A percentile compares a stretch with the other conserved stretches of the same genome.
phyloP scores from a whole-genome alignment of 2,329 filamentous ascomycete genomes.

The Chrysoporthe austroafricana region DNA sequence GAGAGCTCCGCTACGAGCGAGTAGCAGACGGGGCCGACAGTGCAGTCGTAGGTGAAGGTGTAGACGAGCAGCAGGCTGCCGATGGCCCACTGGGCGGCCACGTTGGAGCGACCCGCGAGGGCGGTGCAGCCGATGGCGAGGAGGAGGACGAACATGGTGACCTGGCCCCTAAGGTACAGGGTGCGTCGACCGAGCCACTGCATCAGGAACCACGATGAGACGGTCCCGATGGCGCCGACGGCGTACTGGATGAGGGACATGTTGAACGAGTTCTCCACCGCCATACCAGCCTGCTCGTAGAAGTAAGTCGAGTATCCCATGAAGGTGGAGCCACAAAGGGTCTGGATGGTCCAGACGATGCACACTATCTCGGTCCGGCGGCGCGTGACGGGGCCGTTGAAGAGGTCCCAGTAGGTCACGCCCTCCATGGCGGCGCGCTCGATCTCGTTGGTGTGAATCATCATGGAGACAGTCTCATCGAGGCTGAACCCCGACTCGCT shows the following conservation, averaged over 20 bases:
- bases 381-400: conserved; percentile 55
- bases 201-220: conserved; percentile 56
- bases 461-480: conserved; percentile 56
- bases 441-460: conserved; percentile 56
- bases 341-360: conserved; percentile 53
- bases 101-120: conserved; percentile 24
- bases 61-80: conserved; percentile 51
- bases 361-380: conserved; percentile 56
- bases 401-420: conserved; percentile 54
- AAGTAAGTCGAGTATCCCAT: conserved; percentile 56
- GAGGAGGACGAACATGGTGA: conserved; percentile 45
- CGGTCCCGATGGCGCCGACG: conserved; percentile 55
- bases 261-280: conserved; percentile 47
- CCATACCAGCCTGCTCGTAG: conserved; percentile 50
- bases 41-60: conserved; percentile 49
- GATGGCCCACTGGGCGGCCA: conserved; percentile 44
- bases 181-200: conserved; percentile 52
- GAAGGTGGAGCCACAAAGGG: conserved; percentile 51
- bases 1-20: conserved; percentile 49
- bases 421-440: conserved; percentile 49
- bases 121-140: conserved; percentile 13
- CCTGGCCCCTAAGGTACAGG: conserved; percentile 50
- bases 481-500: conserved; percentile 42
- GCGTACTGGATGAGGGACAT: conserved; percentile 53
- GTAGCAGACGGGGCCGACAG: conserved; percentile 51